phyloP scores from a whole-genome alignment of 2,329 filamentous ascomycete species.

The Paradendryphiella salina region DNA sequence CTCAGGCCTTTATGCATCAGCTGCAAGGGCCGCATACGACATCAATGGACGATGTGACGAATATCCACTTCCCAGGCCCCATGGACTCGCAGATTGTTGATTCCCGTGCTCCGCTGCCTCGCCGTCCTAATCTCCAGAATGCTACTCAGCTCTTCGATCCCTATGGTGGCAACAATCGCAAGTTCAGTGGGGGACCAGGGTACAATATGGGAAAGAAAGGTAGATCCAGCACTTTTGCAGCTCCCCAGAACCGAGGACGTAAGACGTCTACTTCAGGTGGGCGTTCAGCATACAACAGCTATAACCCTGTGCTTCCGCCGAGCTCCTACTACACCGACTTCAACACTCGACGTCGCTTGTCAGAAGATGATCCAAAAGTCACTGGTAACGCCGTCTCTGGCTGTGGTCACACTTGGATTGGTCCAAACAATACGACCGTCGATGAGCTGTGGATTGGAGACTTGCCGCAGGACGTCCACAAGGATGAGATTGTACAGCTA shows the following conservation, averaged over 20 bases:
- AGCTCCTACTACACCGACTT: conserved; percentile 5
- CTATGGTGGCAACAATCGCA: conserved; percentile 12
- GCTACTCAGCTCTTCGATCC: conserved; percentile 19
- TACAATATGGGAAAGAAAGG: conserved; percentile 19
- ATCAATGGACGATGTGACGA: conserved; percentile 38
- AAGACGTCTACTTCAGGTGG: conserved; percentile 25
- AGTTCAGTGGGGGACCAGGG: conserved; percentile 22
- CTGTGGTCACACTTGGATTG: conserved; percentile 38
- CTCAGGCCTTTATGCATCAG: conserved; percentile 20
- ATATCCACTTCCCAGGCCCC: conserved; percentile 23
- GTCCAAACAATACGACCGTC: conserved; percentile 33
- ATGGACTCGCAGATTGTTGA: conserved; percentile 16
- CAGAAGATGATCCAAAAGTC: conserved; percentile 23
- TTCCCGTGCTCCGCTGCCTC: conserved; percentile 6
- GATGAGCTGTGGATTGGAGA: conserved; percentile 33
- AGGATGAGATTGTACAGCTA: conserved; percentile 19
- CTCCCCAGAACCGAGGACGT: conserved; percentile 20
- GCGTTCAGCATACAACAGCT: conserved; percentile 16
- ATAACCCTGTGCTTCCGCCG: conserved; percentile 11
- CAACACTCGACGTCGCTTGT: neutral
- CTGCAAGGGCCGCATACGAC: conserved; percentile 7
- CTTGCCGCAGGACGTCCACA: conserved; percentile 22
- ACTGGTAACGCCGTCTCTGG: conserved; percentile 26
- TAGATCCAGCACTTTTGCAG: conserved; percentile 16
- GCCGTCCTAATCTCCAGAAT: conserved; percentile 13